Base-by-base conservation (phyloP, 192 early-diverging fungal genomes). In the Coemansia sp. region DNA sequence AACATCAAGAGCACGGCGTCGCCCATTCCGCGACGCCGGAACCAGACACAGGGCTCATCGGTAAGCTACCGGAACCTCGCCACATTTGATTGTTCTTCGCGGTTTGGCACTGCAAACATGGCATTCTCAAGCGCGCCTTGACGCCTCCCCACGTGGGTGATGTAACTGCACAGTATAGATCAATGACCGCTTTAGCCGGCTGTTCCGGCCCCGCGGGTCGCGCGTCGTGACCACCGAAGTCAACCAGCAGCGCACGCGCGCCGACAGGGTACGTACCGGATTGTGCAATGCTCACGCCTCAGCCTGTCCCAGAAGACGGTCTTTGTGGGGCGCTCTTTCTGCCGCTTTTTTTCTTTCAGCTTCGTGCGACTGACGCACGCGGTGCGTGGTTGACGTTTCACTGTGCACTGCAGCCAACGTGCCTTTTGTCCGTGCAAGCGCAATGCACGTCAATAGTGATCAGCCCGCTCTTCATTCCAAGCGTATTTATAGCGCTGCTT, bases 171-270 rank as follows among this genome's bases (percentile, higher is more conserved):
- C 32, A 17, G 15, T 26, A 43, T 71, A 71, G 68, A 59, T 67
- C 26, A 64, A 67, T 54, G 64, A 67, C 64, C 64, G 71, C 14
- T 67, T 75, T 53, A 67, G 71, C 53, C 38, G 71, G 46, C 64
- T 75, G 26, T 75, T 75, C 45, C 67, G 66, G 53, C 51, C 67
- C 30, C 71, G 64, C 20, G 55, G 60, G 35, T 64, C 64, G 43
- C 65, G 66, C 27, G 61, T 58, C 0, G 40, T 58, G 20, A 42
- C 29, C 1, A 43, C 70, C 8, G 56, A 67, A 5, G 42, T 41
- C 30, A 48, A 59, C 20, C 64, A 63, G 53, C 54, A 64, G 14
- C 60, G 53, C 38, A 57, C 64, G 14, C 59, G 61, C 0, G 71
- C 45, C 8, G 71, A 75, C 50, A 60, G 71, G 28, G 71, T 75